Evolutionary conservation across 768 basidiomycete species (phyloP).

Genomic region (Auricularia heimuer): DNA sequence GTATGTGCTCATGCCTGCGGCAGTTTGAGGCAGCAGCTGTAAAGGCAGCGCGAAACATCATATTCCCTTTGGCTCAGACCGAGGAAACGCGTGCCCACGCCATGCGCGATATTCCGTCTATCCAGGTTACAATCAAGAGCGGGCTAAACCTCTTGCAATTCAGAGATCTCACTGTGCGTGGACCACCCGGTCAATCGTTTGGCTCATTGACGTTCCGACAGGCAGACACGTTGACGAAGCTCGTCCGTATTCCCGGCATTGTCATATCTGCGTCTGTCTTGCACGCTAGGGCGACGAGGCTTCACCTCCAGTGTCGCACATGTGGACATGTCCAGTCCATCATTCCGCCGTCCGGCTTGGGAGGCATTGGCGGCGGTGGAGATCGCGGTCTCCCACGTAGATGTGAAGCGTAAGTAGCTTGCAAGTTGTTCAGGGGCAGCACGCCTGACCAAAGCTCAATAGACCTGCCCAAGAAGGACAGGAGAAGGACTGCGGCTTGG

Average conservation of each 20-base stretch:
- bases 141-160: conserved; percentile 90
- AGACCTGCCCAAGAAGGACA: conserved; percentile 61
- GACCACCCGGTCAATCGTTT: background rate
- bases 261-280: conserved; percentile 95
- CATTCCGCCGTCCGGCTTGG: conserved; percentile 66
- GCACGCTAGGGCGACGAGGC: conserved; percentile 83
- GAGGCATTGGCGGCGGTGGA: conserved; percentile 79
- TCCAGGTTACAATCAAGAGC: conserved; percentile 85
- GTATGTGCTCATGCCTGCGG: background rate
- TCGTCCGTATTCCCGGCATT: conserved; percentile 94
- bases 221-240: conserved; percentile 86
- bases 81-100: conserved; percentile 36
- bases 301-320: conserved; percentile 86
- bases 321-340: conserved; percentile 76
- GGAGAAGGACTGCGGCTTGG: conserved; percentile 89
- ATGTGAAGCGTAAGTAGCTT: conserved; percentile 55
- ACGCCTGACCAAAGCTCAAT: background rate
- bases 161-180: conserved; percentile 70
- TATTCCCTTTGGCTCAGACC: conserved; percentile 65
- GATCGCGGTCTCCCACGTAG: conserved; percentile 77
- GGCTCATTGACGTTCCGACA: conserved; percentile 9
- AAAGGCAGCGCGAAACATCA: conserved; percentile 69
- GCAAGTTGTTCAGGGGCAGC: background rate
- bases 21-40: conserved; percentile 91
- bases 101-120: conserved; percentile 50